Base-by-base conservation (phyloP, 177 flowering plant genomes). In the Vitis hybrid region DNA sequence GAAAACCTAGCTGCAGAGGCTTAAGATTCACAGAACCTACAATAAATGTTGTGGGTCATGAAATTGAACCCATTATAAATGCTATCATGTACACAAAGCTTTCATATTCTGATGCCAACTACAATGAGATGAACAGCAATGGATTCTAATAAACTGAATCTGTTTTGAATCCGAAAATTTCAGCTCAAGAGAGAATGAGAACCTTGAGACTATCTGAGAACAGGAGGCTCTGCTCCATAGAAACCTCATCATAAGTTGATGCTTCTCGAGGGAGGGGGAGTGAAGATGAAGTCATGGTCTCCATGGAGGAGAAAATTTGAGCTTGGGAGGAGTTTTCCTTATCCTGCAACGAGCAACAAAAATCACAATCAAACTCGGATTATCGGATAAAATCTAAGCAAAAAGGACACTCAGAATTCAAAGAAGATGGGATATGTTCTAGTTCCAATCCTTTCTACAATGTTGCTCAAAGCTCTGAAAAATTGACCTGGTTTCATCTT, bases 201-300 rank as follows among this genome's bases (percentile, higher is more conserved):
- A 91, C 97, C 97, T 89, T 85, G 70, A 92, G 93, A 83, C 95
- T 92, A 73, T 94, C 97, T 35, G 92, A 82, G 80, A 94, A 92
- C 32, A 91, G 79, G 85, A 92, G 77, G 76, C 91, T 88, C 75
- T 92, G 94, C 67, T 88, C 89, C 98, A 94, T 90, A 56, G 94
- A 87, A 66, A 80, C 66, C 81, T 94, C 98, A 71, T 92, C 94
- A 72, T 84, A 94, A 60, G 87, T 88, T 35, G 91, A 85, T 61
- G 84, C 71, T 70, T 80, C 88, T 49, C 72, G 76, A 60, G 84
- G 75, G 5, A 81, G 49, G 21, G 84, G 67, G 60, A 77, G 52
- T 4, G 84, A 78, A 71, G 90, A 70, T 60, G 89, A 63, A 56
- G 85, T 68, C 84, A 89, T 76, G 35, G 77, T 75, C 67, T 72